Base-by-base conservation (phyloP, 116 monocot species). In the Zostera marina region DNA sequence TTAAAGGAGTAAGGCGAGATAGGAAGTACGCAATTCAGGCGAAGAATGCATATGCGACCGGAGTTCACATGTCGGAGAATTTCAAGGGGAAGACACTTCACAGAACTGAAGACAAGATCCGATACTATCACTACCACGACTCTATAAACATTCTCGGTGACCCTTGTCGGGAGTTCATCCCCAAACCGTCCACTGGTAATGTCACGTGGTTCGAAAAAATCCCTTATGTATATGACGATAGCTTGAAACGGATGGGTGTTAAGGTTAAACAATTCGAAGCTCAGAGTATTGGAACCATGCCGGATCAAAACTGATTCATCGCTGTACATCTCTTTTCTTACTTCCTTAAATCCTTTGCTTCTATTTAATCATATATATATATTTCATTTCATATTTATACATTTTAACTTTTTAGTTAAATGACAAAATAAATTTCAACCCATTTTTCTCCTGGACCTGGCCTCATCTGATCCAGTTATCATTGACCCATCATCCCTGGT, bases 51-150 rank as follows among this genome's bases (percentile, higher is more conserved):
- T 96, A 68, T 43, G 96, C 96, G 11, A 76, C 96, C 1, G 96
- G 96, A 1, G 85, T 96, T 15, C 96, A 96, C 74, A 96, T 96
- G 96, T 96, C 96, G 0, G 74, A 85, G 72, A 89, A 96, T 60
- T 61, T 96, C 24, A 49, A 80, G 11, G 96, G 96, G 23, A 82
- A 73, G 42, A 89, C 85, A 17, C 80, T 85, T 1, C 96, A 96
- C 85, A 82, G 80, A 54, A 89, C 96, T 0, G 96, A 96, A 57
- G 68, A 70, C 26, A 63, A 76, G 71, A 85, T 96, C 53, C 62
- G 89, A 17, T 96, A 96, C 73, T 96, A 83, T 65, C 96, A 96
- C 62, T 96, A 96, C 73, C 96, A 96, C 64, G 69, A 81, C 68
- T 74, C 96, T 25, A 96, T 96, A 68, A 85, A 89, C 44, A 83